Evolutionary conservation across 805 yeast species (phyloP), one percentile per base, ranked within the genome.

Genomic region (Hanseniaspora singularis): DNA sequence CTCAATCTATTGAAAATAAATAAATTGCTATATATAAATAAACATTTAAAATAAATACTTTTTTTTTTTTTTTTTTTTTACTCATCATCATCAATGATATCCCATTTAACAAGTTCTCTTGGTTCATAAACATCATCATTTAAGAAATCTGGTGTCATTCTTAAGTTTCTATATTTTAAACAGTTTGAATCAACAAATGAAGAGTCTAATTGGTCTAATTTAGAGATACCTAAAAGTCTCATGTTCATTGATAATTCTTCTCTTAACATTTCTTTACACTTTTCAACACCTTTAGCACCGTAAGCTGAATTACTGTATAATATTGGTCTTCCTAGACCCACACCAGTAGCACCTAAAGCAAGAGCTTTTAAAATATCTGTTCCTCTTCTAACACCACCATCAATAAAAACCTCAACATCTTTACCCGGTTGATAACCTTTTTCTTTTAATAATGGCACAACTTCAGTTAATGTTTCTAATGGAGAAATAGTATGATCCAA

Each of bases 401-500:
- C 86, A 26, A 79, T 58, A 55, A 69, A 78, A 8, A 79, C 66
- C 51, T 77, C 80, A 48, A 81, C 64, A 37, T 71, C 68, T 23
- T 66, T 62, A 37, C 73, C 69, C 3, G 50, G 44, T 40, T 69
- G 70, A 28, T 74, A 54, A 10, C 72, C 71, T 44, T 64, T 65
- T 46, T 66, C 65, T 41, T 64, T 65, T 49, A 78, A 61, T 3
- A 68, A 55, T 6, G 77, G 78, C 69, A 73, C 73, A 2, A 77
- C 72, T 51, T 83, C 95, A 4, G 81, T 82, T 41, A 86, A 64
- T 4, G 82, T 74, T 59, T 79, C 83, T 30, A 86, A 68, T 1
- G 88, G 81, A 0, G 94, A 76, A n/a, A 83, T 72, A 1, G 94
- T 70, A 56, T 75, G 82, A 62, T 86, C 96, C 49, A 86, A 66